Evolutionary conservation across 2,329 filamentous ascomycete species (phyloP), one percentile per base, ranked within the genome.

Genomic region (Furcasterigmium sp.): DNA sequence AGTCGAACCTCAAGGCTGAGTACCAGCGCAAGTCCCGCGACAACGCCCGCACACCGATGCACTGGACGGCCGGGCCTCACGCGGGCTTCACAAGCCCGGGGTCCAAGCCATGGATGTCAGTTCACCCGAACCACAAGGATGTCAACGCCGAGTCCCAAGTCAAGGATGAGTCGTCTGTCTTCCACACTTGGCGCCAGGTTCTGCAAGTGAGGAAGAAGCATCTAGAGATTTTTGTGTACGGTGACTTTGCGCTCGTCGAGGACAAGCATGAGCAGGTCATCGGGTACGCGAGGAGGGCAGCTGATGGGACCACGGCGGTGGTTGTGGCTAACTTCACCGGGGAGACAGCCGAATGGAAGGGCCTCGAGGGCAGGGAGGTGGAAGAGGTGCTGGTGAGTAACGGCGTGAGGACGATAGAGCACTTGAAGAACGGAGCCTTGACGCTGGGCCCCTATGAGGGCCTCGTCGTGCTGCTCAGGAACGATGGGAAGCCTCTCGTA

Each of bases 41-140:
- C 60, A 85, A 90, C 58, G 80, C 78, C 8, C 73, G 85, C 37
- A 80, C 82, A 1, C 85, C 85, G 0, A 82, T 90, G 61, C 84
- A 87, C 56, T 90, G 85, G 85, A 71, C 80, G 48, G 55, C 61
- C n/a, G 66, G 62, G 2, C 55, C 64, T 0, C 74, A 87, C 46
- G 83, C 70, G 0, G 85, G 85, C 10, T 90, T 89, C 64, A 81
- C 82, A 1, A 65, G 65, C 2, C 21, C 46, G 26, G 63, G 62
- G 8, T 59, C 57, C 4, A 70, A 68, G 42, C 82, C 84, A 3
- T 90, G 85, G 85, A 88, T 89, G 76, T 72, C 75, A 13, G 75
- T 81, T 30, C 82, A 87, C 56, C 76, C 82, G 44, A 75, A 80
- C 55, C 82, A 80, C 57, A 57, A 56, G 2, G 59, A 66, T n/a